Base-by-base conservation (phyloP, 2,329 filamentous ascomycete species). In the Xylaria polymorpha region DNA sequence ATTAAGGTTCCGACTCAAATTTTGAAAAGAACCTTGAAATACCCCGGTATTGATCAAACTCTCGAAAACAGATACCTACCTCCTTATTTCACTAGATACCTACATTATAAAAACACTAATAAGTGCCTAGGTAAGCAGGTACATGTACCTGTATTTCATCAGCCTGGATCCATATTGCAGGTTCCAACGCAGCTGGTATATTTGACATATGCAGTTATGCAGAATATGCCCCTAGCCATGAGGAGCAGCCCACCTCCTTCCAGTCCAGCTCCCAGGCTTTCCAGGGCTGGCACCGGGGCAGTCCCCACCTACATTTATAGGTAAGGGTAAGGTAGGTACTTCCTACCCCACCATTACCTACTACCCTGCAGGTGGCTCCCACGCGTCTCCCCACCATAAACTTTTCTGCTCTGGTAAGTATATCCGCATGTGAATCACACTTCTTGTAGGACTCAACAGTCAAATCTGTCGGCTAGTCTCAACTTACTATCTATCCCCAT, bases 341-440 rank as follows among this genome's bases (percentile, higher is more conserved):
- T 57, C 15, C 60, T 68, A 63, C 69, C 71, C 71, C 71, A 69
- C 69, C 64, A 68, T 65, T 55, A 37, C 22, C 22, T 6, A 15
- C 25, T 14, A 46, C 41, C 32, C 58, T 51, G 15, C 18, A 7
- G 25, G 10, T 22, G n/a, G 2, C 44, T 65, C 46, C 56, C 55
- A 50, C 25, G 50, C 41, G 39, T 20, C 65, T 66, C 74, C 72
- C 76, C 75, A 74, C 76, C 71, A 76, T 75, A 76, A 77, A 77
- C 71, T 76, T 76, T 77, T 77, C 51, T 61, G 48, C 32, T 58
- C 64, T 57, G n/a, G 44, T n/a, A n/a, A n/a, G n/a, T 35, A 22
- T 48, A 44, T 41, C n/a, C 53, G 48, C 44, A 67, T 62, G 46
- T 68, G 59, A 68, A 63, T 63, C 41, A 53, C 37, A 35, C 37